Percentiles rank a stretch among this genome's conserved stretches.
phyloP scores from a whole-genome alignment of 805 yeast genomes.

The Saccharomycopsis synnaedendra region DNA sequence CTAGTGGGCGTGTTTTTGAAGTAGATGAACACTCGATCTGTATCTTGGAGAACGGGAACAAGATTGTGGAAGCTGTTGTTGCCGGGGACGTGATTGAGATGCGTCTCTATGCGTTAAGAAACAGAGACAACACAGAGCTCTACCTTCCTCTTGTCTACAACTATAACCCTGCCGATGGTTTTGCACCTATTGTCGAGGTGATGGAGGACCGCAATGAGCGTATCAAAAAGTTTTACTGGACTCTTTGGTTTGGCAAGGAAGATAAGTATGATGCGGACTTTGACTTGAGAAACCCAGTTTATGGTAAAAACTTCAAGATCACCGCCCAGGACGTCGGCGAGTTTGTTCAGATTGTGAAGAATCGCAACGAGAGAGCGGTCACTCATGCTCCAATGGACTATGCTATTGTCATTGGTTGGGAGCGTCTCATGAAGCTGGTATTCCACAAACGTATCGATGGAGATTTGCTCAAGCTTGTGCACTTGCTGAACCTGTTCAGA shows the following conservation, averaged over 20 bases:
- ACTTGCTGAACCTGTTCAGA: constrained; percentile 86
- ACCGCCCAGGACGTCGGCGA: constrained; percentile 73
- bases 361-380: constrained; percentile 37
- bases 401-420: constrained; percentile 98
- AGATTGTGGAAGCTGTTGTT: constrained; percentile 46
- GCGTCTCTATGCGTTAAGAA: constrained; percentile 77
- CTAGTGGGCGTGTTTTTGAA: constrained; percentile 47
- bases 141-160: constrained; percentile 68
- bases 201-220: constrained; percentile 86
- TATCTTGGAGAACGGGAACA: constrained; percentile 30
- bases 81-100: constrained; percentile 44
- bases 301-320: constrained; percentile 49
- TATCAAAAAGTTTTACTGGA: constrained; percentile 96
- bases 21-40: constrained; percentile 22
- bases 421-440: constrained; percentile 93
- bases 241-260: constrained; percentile 75
- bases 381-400: constrained; percentile 98
- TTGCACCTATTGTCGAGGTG: constrained; percentile 86
- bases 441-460: constrained; percentile 97
- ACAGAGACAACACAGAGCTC: constrained; percentile 43
- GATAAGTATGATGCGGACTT: constrained; percentile 38
- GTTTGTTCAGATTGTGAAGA: constrained; percentile 94
- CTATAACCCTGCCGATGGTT: constrained; percentile 81
- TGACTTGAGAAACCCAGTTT: constrained; percentile 32
- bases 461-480: constrained; percentile 87